A percentile compares a stretch with the other conserved stretches of the same genome.
Evolutionary conservation across 345 rosid genomes (phyloP).

Genomic region (Ceriops zippeliana): DNA sequence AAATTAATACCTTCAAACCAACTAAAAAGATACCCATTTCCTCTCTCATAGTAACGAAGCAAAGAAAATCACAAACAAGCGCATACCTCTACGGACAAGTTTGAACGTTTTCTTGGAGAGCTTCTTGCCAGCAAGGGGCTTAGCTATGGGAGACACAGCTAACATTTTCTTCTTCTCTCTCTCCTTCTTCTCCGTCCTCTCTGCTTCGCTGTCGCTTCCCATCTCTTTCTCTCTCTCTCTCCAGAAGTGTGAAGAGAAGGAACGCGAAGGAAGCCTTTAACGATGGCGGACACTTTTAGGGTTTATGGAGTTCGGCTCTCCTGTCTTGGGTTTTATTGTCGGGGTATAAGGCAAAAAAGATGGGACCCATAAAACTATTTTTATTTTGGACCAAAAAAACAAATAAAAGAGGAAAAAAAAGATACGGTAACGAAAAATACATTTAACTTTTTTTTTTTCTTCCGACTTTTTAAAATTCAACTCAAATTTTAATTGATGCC

Average conservation of each 20-base stretch:
- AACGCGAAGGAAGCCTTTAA: neutral
- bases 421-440: too few relatives aligned
- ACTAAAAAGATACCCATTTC: neutral
- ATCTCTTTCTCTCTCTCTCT: constrained; percentile 30
- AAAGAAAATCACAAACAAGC: neutral
- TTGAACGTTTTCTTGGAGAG: constrained; percentile 79
- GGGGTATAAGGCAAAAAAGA: too few relatives aligned
- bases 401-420: too few relatives aligned
- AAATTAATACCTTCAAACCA: neutral
- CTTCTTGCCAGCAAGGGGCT: constrained; percentile 90
- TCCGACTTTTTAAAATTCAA: too few relatives aligned
- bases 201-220: constrained; percentile 84
- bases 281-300: constrained; percentile 11
- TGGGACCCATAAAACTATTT: too few relatives aligned
- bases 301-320: neutral
- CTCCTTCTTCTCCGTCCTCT: constrained; percentile 50
- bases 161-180: constrained; percentile 54
- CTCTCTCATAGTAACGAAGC: neutral
- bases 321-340: too few relatives aligned
- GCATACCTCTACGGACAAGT: constrained; percentile 76
- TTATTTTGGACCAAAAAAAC: too few relatives aligned
- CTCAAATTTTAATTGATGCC: too few relatives aligned
- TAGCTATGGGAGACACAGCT: constrained; percentile 79
- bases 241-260: neutral
- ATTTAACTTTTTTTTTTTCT: too few relatives aligned